phyloP scores from a whole-genome alignment of 2,329 filamentous ascomycete genomes.

The Trematosphaeria pertusa region DNA sequence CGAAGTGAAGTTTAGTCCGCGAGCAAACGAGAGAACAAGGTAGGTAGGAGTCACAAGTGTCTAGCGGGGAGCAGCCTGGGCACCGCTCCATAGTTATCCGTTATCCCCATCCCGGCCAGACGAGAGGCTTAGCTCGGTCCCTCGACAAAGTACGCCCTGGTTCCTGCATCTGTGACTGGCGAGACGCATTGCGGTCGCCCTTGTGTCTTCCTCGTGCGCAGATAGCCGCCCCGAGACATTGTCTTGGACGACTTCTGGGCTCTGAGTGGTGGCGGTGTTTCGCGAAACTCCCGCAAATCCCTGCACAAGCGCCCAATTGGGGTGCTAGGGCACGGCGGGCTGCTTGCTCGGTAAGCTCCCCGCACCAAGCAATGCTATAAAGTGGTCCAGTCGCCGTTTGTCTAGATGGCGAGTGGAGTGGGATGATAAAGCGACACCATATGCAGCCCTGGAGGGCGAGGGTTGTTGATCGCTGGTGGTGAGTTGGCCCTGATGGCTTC shows the following conservation, averaged over 20 bases:
- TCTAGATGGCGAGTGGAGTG: background rate
- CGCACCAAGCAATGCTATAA: background rate
- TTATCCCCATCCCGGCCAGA: conserved; percentile 22
- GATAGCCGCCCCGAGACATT: conserved; percentile 1
- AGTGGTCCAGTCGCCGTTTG: conserved; percentile 3
- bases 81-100: conserved; percentile 39
- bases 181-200: background rate
- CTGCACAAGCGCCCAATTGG: too few species aligned
- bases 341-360: background rate
- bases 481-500: background rate
- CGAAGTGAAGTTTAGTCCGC: too few species aligned
- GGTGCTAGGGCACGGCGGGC: too few species aligned
- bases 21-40: conserved; percentile 16
- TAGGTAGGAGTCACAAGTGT: conserved; percentile 14
- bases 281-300: background rate
- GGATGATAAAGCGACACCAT: too few species aligned
- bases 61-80: conserved; percentile 16
- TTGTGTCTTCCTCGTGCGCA: background rate
- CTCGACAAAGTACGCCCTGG: background rate
- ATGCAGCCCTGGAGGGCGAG: background rate
- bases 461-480: background rate
- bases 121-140: conserved; percentile 6
- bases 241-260: background rate
- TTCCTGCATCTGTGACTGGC: conserved; percentile 10
- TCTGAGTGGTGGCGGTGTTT: conserved; percentile 4